Percentiles rank a stretch among this genome's conserved stretches.
These are phyloP conservation scores for Diplodia mutila DNA, from an alignment of 2,329 filamentous ascomycete species.

Conservation along the genomic window DNA sequence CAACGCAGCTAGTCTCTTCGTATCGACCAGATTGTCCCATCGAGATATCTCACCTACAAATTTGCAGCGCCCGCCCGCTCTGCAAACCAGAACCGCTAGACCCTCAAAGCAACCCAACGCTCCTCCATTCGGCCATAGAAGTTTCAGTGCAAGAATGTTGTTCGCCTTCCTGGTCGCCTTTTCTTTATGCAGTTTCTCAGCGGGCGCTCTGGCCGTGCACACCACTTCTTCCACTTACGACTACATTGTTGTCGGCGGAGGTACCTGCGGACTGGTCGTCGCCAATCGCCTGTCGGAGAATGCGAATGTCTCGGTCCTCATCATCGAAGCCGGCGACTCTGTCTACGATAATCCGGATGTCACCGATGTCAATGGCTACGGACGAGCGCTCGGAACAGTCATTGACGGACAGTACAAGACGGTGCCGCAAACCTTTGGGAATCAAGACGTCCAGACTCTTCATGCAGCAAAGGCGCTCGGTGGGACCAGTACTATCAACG, in stretches of 20 bases:
- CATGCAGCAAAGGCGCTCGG: conserved; percentile 48
- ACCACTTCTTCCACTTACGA: conserved; percentile 28
- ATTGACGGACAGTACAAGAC: conserved; percentile 50
- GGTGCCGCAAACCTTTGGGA: conserved; percentile 43
- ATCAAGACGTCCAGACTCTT: conserved; percentile 28
- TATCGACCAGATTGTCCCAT: not conserved
- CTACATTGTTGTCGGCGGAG: conserved; percentile 43
- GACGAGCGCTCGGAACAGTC: conserved; percentile 31
- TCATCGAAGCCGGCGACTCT: conserved; percentile 32
- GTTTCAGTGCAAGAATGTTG: not conserved
- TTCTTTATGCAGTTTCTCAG: no score
- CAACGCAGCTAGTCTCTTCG: not conserved
- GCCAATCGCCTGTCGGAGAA: conserved; percentile 58
- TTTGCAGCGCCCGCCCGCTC: not conserved
- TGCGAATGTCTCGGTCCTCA: conserved; percentile 49
- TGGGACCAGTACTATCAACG: conserved; percentile 51
- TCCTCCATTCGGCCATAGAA: not conserved
- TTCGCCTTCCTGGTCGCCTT: not conserved
- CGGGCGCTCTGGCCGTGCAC: not conserved
- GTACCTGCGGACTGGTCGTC: conserved; percentile 53
- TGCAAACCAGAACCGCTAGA: no score
- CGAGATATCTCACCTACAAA: not conserved
- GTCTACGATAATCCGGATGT: conserved; percentile 38
- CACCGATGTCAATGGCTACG: conserved; percentile 33
- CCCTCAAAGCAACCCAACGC: no score